A percentile compares a stretch with the other conserved stretches of the same genome.
Evolutionary conservation across 2,329 filamentous ascomycete genomes (phyloP).

Genomic region (Hymenoscyphus fructigenus): DNA sequence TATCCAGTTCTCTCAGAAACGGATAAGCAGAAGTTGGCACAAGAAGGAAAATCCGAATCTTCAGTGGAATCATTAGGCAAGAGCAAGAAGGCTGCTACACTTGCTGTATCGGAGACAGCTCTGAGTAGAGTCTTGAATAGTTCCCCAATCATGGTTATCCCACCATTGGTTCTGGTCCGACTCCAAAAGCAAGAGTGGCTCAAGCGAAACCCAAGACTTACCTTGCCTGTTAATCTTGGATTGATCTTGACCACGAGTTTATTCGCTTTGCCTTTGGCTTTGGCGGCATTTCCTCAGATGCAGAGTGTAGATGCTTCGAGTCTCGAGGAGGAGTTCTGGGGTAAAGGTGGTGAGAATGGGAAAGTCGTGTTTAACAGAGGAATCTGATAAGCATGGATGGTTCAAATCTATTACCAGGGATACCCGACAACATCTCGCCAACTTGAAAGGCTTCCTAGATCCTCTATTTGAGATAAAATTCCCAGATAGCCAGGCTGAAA

Average conservation of each 20-base stretch:
- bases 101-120: conserved; percentile 92
- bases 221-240: conserved; percentile 80
- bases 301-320: conserved; percentile 74
- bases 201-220: conserved; percentile 70
- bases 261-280: conserved; percentile 82
- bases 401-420: background rate
- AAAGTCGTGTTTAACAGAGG: conserved; percentile 97
- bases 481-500: no score
- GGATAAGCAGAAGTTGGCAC: conserved; percentile 59
- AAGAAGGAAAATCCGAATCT: conserved; percentile 60
- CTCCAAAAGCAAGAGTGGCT: conserved; percentile 85
- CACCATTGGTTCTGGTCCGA: conserved; percentile 79
- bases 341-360: conserved; percentile 72
- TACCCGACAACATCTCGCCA: background rate
- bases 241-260: conserved; percentile 85
- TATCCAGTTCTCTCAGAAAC: conserved; percentile 75
- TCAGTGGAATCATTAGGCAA: conserved; percentile 75
- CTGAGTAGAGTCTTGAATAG: conserved; percentile 89
- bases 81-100: conserved; percentile 80
- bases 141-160: conserved; percentile 95
- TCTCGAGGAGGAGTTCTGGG: conserved; percentile 85
- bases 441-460: background rate
- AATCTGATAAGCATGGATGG: conserved; percentile 52
- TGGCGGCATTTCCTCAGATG: conserved; percentile 89
- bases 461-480: no score